A percentile compares a stretch with the other conserved stretches of the same genome.
These are phyloP conservation scores for Pelargonium australe DNA, from an alignment of 441 rosid genomes.

Conservation along the genomic window DNA sequence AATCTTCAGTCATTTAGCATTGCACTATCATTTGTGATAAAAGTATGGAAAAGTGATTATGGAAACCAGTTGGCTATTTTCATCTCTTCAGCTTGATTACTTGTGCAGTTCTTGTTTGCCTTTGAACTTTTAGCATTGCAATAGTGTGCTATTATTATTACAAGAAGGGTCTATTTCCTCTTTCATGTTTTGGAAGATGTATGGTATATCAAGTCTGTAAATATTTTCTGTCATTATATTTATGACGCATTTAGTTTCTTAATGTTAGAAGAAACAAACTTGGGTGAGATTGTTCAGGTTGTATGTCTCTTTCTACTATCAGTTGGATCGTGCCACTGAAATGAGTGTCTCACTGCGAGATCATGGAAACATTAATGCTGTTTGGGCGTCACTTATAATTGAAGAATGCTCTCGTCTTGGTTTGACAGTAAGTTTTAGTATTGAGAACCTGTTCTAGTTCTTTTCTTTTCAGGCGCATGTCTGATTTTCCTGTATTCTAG, in stretches of 20 bases:
- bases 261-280: constrained; percentile 11
- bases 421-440: constrained; percentile 58
- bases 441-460: constrained; percentile 15
- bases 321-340: constrained; percentile 53
- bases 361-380: constrained; percentile 61
- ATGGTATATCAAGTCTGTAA: not conserved
- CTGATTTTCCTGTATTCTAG: constrained; percentile 48
- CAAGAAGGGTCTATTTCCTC: not conserved
- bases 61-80: not conserved
- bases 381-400: constrained; percentile 83
- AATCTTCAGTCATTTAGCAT: not conserved
- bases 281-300: constrained; percentile 23
- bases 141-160: not conserved
- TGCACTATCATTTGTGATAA: not conserved
- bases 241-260: not conserved
- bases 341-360: constrained; percentile 37
- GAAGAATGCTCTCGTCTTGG: constrained; percentile 96
- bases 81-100: not conserved
- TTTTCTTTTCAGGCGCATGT: constrained; percentile 12
- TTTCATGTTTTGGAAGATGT: not conserved
- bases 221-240: not conserved
- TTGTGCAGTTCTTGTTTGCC: not conserved
- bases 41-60: not conserved
- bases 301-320: constrained; percentile 31
- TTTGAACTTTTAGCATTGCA: not conserved